phyloP scores from a whole-genome alignment of 2,329 filamentous ascomycete species.

The Pyrenophora tritici-repentis region DNA sequence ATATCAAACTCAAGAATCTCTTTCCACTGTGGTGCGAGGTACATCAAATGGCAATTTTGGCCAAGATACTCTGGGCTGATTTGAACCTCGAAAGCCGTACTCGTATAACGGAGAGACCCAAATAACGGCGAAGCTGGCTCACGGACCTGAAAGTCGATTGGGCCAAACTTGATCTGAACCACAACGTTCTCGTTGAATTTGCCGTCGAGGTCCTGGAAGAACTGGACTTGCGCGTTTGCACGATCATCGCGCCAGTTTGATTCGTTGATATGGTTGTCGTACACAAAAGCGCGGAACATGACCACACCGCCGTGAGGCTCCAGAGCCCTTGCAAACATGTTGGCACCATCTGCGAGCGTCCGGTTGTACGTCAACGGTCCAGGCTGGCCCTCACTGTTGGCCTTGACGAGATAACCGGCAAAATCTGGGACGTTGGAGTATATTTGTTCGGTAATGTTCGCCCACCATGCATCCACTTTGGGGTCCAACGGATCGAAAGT shows the following conservation, averaged over 20 bases:
- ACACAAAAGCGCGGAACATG: slow-evolving; percentile 75
- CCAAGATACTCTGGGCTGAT: slow-evolving; percentile 73
- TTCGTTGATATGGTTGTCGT: slow-evolving; percentile 63
- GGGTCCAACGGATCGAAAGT: slow-evolving; percentile 70
- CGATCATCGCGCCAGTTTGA: slow-evolving; percentile 69
- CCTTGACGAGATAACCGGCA: slow-evolving; percentile 72
- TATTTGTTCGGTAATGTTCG: slow-evolving; percentile 61
- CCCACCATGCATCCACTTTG: slow-evolving; percentile 67
- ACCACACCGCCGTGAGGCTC: slow-evolving; percentile 90
- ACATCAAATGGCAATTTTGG: slow-evolving; percentile 71
- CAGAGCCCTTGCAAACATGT: slow-evolving; percentile 77
- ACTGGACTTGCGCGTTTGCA: slow-evolving; percentile 71
- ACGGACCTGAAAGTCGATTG: slow-evolving; percentile 75
- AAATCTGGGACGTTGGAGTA: slow-evolving; percentile 69
- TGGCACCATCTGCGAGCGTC: slow-evolving; percentile 69
- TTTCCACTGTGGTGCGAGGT: slow-evolving; percentile 71
- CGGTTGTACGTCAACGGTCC: slow-evolving; percentile 72
- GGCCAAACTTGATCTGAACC: slow-evolving; percentile 74
- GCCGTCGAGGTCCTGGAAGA: slow-evolving; percentile 67
- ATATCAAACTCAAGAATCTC: slow-evolving; percentile 70
- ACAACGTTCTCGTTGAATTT: slow-evolving; percentile 73
- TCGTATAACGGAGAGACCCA: slow-evolving; percentile 55
- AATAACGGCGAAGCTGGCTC: slow-evolving; percentile 71
- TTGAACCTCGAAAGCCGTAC: slow-evolving; percentile 66
- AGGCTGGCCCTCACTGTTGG: slow-evolving; percentile 73